Base-by-base conservation (phyloP, 2,329 filamentous ascomycete species). In the Myriosclerotinia scirpicola region DNA sequence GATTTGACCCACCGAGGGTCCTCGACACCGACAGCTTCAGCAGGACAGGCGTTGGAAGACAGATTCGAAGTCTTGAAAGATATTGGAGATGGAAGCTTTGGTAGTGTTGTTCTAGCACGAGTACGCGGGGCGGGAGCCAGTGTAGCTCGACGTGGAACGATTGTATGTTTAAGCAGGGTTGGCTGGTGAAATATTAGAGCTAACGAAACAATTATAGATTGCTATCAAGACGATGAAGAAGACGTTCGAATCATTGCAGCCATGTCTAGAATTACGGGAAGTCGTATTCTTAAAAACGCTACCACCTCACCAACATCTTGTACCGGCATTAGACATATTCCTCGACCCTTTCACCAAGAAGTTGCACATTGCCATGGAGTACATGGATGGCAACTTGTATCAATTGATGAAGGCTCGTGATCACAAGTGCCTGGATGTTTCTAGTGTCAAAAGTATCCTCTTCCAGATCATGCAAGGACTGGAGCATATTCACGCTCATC, bases 151-250 rank as follows among this genome's bases (percentile, higher is more conserved):
- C 86, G 93, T 78, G 94, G 94, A 73, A 97, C 93, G 67, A 87
- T 98, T 83, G 94, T 98, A 88, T 84, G 89, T 83, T 70, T 60
- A 34, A 48, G 34, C 40, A 22, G 38, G 36, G 26, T 59, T 34
- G 15, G 50, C 65, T 60, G 36, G 61, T 17, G 30, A 67, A 67
- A 61, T 58, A 61, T 62, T 15, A 17, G 42, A 52, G 59, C 71
- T 74, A 48, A 75, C 65, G 30, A 50, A 38, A 46, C 2, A 5
- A 50, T 67, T 53, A 65, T 72, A 98, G 95, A 91, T 99, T 75
- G 95, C 95, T 54, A 97, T 99, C 81, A 99, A 99, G 81, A 98
- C 95, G 7, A 99, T 99, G 95, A 99, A 99, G 85, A 99, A 99
- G 86, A 93, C 90, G 0, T 99, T 98, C 75, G 93, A 98, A 74